Percentiles rank a stretch among this genome's conserved stretches.
Evolutionary conservation across 1,139 yeast genomes (phyloP).

Genomic region (Candida glucosophila): DNA sequence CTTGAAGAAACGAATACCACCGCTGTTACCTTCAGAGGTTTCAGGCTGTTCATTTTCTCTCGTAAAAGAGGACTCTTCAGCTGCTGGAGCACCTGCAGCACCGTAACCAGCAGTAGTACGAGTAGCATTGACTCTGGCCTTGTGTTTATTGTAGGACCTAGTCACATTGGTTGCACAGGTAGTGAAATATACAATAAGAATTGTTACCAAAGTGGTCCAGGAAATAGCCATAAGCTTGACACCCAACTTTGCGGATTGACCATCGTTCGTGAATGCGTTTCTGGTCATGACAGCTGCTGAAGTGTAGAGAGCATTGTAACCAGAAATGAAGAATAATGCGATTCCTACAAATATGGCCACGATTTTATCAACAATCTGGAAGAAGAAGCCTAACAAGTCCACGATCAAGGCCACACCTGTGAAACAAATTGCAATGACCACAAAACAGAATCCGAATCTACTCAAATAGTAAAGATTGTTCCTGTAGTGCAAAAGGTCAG

Average conservation of each 20-base stretch:
- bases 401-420: constrained; percentile 32
- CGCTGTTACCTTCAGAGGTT: constrained; percentile 29
- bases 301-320: constrained; percentile 58
- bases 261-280: constrained; percentile 47
- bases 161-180: constrained; percentile 46
- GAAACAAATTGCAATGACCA: constrained; percentile 54
- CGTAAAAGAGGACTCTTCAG: constrained; percentile 40
- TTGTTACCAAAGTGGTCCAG: constrained; percentile 60
- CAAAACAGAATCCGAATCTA: constrained; percentile 62
- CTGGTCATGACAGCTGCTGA: constrained; percentile 61
- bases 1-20: constrained; percentile 73
- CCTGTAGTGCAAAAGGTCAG: constrained; percentile 45
- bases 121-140: constrained; percentile 22
- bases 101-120: constrained; percentile 10
- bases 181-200: constrained; percentile 44
- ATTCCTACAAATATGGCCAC: constrained; percentile 43
- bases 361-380: constrained; percentile 43
- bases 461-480: constrained; percentile 59
- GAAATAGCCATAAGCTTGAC: constrained; percentile 50
- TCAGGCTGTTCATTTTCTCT: constrained; percentile 24
- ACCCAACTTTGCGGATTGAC: constrained; percentile 41
- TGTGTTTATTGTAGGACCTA: constrained; percentile 39
- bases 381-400: constrained; percentile 35
- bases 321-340: constrained; percentile 47
- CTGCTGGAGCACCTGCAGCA: constrained; percentile 10